Base-by-base conservation (phyloP, 768 basidiomycete genomes). In the Tulasnella calospora region DNA sequence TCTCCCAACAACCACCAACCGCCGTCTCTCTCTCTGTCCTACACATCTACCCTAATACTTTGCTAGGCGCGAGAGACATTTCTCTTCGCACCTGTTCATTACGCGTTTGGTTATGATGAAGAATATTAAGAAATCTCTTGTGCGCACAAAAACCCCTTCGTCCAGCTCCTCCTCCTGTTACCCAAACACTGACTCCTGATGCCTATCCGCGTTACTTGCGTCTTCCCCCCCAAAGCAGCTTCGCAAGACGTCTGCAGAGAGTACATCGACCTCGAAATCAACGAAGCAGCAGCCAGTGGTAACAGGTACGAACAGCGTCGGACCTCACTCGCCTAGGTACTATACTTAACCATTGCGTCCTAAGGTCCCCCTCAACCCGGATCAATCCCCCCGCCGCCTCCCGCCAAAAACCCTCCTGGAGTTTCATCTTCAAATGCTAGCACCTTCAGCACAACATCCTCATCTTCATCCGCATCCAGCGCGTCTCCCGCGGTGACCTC, bases 161-260 rank as follows among this genome's bases (percentile, higher is more conserved):
- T 69, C 75, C 35, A 40, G 36, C 71, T 80, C 72, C 73, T 78
- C 70, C 76, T 23, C 77, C 77, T 78, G 92, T 89, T 92, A 80
- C 88, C 86, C 81, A 87, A 90, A 82, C 69, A 38, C 79, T 79
- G 40, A 71, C 74, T 67, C 61, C 61, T 27, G 61, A 67, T 67
- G 15, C 61, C 61, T 67, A 44, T 15, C 44, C 44, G 44, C 17
- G 44, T 44, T 23, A n/a, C 51, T 51, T n/a, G 51, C 51, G 21
- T 51, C 51, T 51, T 67, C 61, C 61, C 61, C 44, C 61, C 27
- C 61, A 67, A 67, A 67, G 61, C 61, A 67, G 61, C 61, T 67
- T 61, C 80, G 80, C 74, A 92, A 92, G 88, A 89, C 87, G 82
- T 91, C 90, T 51, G 87, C 89, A 82, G 91, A 92, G 81, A 87